Base-by-base conservation (phyloP, 1,139 yeast genomes). In the Pichia sp. region DNA sequence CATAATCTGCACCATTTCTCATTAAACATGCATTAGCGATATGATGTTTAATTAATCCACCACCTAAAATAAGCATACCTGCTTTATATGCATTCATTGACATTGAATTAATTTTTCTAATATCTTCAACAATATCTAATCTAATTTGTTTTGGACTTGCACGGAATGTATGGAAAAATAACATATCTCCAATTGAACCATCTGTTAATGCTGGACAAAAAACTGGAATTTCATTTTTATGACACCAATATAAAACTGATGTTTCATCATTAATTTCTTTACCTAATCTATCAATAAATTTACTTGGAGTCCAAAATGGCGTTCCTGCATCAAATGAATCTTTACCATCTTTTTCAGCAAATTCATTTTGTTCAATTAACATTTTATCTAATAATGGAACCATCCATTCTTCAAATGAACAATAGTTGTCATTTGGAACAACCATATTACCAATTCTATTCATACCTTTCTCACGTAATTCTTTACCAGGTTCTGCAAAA, bases 1-100 rank as follows among this genome's bases (percentile, higher is more conserved):
- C 97, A 61, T 82, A 87, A 64, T 92, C 99, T 24, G 99, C 98
- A 56, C 99, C 99, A 59, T 92, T 94, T 72, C 99, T 82, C 99
- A 92, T 92, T 58, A 92, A 73, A 65, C 97, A 90, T 6, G 99
- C 98, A 63, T 92, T 92, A 61, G 96, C 90, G 56, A 92, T 92
- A 63, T 92, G 99, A 64, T 92, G 99, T 69, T 92, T 92, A 59
- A 92, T 79, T 50, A 92, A 70, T 35, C 99, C 99, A 59, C 98
- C 98, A 44, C 99, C 99, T 44, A 92, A 75, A 51, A 92, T 83
- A 48, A 92, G 71, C 97, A 92, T 92, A 52, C 98, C 97, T 3
- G 99, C 97, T 53, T 73, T 77, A 32, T 84, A 76, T n/a, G 99
- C 97, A 49, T 82, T 94, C 95, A 92, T 89, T 11, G 97, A 82